A percentile compares a stretch with the other conserved stretches of the same genome.
Evolutionary conservation across 805 yeast species (phyloP).

Genomic region (Clavispora vitiphila): DNA sequence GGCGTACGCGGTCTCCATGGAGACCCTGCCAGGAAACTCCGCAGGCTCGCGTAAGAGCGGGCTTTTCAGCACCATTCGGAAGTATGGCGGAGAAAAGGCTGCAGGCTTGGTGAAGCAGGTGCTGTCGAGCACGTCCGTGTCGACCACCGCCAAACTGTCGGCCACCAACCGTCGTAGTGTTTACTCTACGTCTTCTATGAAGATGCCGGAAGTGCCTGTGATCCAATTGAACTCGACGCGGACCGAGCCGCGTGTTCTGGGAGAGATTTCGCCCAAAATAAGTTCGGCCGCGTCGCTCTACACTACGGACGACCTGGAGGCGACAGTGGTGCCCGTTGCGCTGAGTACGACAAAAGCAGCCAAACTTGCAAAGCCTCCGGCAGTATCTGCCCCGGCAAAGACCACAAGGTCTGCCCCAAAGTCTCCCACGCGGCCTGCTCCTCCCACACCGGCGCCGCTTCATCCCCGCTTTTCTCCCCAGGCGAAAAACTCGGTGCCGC

Average conservation of each 20-base stretch:
- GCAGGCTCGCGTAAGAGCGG: constrained; percentile 25
- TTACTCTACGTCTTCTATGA: neutral
- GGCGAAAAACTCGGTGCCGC: constrained; percentile 1
- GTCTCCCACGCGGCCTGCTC: too few relatives aligned
- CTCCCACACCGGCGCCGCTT: too few relatives aligned
- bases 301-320: neutral
- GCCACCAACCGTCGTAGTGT: constrained; percentile 5
- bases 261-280: neutral
- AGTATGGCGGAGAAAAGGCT: constrained; percentile 37
- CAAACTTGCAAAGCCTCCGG: too few relatives aligned
- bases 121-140: constrained; percentile 1
- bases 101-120: constrained; percentile 32
- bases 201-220: neutral
- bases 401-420: too few relatives aligned
- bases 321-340: neutral
- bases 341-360: too few relatives aligned
- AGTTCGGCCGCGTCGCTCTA: neutral
- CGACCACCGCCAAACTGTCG: constrained; percentile 1
- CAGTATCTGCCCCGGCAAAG: too few relatives aligned
- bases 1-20: neutral
- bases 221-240: neutral
- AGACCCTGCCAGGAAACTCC: neutral
- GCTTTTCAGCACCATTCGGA: constrained; percentile 35
- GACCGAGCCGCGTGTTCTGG: neutral
- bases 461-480: constrained; percentile 6